phyloP scores from a whole-genome alignment of 1,284 basidiomycete genomes.

The Athelia psychrophila region DNA sequence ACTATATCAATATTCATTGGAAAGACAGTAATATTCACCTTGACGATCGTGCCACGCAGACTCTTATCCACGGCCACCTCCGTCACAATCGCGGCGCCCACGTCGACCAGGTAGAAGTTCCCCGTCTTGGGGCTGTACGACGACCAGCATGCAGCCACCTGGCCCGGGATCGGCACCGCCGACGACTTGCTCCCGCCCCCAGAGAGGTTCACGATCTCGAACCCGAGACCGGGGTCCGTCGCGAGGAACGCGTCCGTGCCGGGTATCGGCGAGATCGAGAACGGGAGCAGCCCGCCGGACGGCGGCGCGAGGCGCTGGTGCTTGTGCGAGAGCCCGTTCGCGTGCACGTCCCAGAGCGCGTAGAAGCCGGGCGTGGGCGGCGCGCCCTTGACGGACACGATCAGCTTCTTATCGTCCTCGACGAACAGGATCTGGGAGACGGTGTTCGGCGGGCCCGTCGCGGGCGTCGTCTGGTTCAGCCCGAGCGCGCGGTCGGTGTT shows the following conservation, averaged over 20 bases:
- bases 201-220: conserved; percentile 41
- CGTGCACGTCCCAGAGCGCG: conserved; percentile 41
- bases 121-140: conserved; percentile 42
- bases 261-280: conserved; percentile 44
- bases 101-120: conserved; percentile 48
- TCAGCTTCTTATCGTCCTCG: conserved; percentile 38
- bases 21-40: too few species aligned
- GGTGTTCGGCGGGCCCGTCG: conserved; percentile 34
- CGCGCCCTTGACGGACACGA: conserved; percentile 45
- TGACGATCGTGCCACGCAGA: conserved; percentile 41
- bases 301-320: conserved; percentile 34
- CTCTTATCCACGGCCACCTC: conserved; percentile 45
- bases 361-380: conserved; percentile 43
- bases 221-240: conserved; percentile 43
- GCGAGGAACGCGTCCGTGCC: conserved; percentile 45
- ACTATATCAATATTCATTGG: not conserved
- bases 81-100: conserved; percentile 39
- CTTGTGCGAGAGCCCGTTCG: conserved; percentile 36
- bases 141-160: conserved; percentile 49
- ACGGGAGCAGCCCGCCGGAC: conserved; percentile 40
- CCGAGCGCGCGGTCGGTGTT: conserved; percentile 39
- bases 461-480: conserved; percentile 43
- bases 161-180: conserved; percentile 35
- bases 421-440: conserved; percentile 43
- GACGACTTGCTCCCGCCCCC: conserved; percentile 24